Evolutionary conservation across 2,329 filamentous ascomycete species (phyloP).

Genomic region (Sordariomycetes sp.): DNA sequence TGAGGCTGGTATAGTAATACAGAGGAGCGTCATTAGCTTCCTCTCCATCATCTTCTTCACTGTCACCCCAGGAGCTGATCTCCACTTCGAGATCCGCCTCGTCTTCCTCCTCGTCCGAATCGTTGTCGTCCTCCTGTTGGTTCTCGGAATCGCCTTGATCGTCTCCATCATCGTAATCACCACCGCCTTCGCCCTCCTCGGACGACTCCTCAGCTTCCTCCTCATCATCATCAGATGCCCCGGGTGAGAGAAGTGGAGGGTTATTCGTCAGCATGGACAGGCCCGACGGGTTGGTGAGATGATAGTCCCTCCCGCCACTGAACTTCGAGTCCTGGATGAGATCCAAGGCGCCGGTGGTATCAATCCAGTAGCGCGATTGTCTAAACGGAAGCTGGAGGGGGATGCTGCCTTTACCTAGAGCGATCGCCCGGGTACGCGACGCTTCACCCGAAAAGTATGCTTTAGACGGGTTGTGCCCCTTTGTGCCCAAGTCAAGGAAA

Average conservation of each 20-base stretch:
- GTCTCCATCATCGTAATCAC: not conserved
- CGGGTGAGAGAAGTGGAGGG: not conserved
- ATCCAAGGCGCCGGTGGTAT: not conserved
- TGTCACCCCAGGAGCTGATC: not conserved
- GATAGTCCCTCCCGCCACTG: not conserved
- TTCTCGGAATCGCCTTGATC: not conserved
- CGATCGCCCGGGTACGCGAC: not conserved
- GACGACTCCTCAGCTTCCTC: slow-evolving; percentile 5
- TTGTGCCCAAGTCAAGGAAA: not conserved
- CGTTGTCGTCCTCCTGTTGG: not conserved
- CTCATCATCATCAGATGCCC: not conserved
- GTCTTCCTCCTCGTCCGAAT: not conserved
- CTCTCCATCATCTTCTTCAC: not conserved
- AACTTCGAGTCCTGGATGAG: not conserved
- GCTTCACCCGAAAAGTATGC: not conserved
- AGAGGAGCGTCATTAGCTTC: not conserved
- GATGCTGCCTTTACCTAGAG: not conserved
- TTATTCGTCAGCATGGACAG: not conserved
- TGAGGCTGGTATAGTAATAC: not conserved
- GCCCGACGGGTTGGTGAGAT: not conserved
- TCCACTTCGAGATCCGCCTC: not conserved
- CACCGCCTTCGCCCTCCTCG: slow-evolving; percentile 1
- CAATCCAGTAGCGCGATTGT: not conserved
- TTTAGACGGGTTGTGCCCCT: not conserved
- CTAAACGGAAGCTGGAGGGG: not conserved